phyloP scores from a whole-genome alignment of 2,329 filamentous ascomycete species.

The Whalleya microplaca region DNA sequence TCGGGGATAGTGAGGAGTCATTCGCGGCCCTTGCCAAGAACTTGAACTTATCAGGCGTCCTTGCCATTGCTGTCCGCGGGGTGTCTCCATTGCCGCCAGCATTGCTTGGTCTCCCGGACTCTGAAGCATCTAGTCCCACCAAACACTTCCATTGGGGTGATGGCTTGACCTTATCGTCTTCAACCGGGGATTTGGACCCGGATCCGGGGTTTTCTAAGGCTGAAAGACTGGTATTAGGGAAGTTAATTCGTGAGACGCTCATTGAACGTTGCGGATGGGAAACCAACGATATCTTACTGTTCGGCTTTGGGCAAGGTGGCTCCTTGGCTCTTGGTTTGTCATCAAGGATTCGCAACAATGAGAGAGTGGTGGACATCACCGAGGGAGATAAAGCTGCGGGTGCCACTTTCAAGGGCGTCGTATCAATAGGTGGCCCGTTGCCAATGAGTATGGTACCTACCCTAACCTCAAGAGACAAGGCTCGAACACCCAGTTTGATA shows the following conservation, averaged over 20 bases:
- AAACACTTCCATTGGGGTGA: conserved; percentile 68
- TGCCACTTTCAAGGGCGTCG: conserved; percentile 55
- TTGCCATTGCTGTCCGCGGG: conserved; percentile 74
- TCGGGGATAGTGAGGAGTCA: conserved; percentile 73
- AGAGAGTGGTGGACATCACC: conserved; percentile 41
- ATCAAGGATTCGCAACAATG: conserved; percentile 45
- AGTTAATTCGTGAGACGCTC: conserved; percentile 56
- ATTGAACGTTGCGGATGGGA: conserved; percentile 63
- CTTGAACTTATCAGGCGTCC: conserved; percentile 76
- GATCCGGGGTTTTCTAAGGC: conserved; percentile 65
- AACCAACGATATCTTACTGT: conserved; percentile 61
- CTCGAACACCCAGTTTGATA: conserved; percentile 65
- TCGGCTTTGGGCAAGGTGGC: conserved; percentile 71
- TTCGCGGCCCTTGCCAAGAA: conserved; percentile 72
- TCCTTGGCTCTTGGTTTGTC: conserved; percentile 63
- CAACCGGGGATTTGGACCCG: conserved; percentile 57
- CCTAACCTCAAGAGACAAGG: conserved; percentile 53
- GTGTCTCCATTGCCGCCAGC: conserved; percentile 70
- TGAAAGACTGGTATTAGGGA: conserved; percentile 48
- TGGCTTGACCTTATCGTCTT: conserved; percentile 58
- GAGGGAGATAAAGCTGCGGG: conserved; percentile 12
- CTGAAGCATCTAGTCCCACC: conserved; percentile 25
- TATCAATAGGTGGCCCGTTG: conserved; percentile 66
- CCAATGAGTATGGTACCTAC: conserved; percentile 55
- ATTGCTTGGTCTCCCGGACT: conserved; percentile 53